Percentiles rank a stretch among this genome's conserved stretches.
Conservation (phyloP, 495 filamentous ascomycete species). For the Letharia lupina region DNA sequence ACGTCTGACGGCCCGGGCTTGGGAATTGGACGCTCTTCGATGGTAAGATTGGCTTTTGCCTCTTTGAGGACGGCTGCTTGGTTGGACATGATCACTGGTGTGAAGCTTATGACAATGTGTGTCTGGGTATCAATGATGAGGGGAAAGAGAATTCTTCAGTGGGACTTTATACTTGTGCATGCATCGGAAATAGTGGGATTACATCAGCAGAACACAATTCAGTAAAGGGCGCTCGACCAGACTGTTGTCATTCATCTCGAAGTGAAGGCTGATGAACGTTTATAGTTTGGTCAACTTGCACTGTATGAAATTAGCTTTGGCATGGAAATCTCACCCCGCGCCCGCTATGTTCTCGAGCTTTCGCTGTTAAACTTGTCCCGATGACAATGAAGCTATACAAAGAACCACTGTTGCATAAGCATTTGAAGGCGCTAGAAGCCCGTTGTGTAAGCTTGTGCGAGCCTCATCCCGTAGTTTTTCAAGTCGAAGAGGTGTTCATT, state of each 20-base stretch:
- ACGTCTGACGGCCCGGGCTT: constrained; percentile 32
- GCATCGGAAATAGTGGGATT: background rate
- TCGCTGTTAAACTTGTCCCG: background rate
- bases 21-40: constrained; percentile 24
- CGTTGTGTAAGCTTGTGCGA: no score
- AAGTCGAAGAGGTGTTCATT: background rate
- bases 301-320: background rate
- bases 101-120: background rate
- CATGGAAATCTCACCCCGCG: background rate
- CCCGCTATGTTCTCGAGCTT: background rate
- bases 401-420: no score
- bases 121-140: background rate
- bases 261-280: background rate
- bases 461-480: background rate
- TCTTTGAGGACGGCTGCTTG: constrained; percentile 22
- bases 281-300: background rate
- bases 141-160: background rate
- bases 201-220: background rate
- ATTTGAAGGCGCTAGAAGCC: no score
- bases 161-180: background rate
- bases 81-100: constrained; percentile 19
- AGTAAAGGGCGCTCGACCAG: background rate
- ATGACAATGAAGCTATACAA: background rate
- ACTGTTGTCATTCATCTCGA: background rate
- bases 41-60: constrained; percentile 16